Conservation (phyloP, 2,329 filamentous ascomycete genomes). For the Incumbomyces delicatus region DNA sequence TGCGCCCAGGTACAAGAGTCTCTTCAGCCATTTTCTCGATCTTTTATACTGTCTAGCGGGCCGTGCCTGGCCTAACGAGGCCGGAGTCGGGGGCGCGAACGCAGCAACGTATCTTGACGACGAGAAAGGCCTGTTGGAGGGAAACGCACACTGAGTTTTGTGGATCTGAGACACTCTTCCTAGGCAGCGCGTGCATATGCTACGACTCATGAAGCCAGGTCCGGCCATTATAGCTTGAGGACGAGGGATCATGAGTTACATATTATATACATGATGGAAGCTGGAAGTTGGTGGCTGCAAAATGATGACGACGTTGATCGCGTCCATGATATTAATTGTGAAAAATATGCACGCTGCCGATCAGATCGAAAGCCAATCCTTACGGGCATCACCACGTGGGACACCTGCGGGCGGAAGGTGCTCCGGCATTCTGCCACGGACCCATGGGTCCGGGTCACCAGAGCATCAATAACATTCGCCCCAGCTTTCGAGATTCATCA, state of each 20-base stretch:
- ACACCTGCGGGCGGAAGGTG: too few species aligned
- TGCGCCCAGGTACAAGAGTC: constrained; percentile 54
- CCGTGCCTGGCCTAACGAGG: constrained; percentile 62
- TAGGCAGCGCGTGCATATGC: constrained; percentile 18
- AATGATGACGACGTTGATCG: background rate
- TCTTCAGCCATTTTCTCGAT: constrained; percentile 65
- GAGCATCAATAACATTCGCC: too few species aligned
- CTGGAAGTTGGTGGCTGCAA: background rate
- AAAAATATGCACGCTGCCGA: background rate
- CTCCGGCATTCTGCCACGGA: too few species aligned
- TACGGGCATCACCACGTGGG: too few species aligned
- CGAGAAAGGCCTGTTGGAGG: constrained; percentile 10
- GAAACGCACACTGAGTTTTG: background rate
- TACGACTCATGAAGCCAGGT: constrained; percentile 8
- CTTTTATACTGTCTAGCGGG: constrained; percentile 62
- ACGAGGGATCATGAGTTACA: too few species aligned
- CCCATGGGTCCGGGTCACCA: too few species aligned
- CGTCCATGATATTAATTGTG: background rate
- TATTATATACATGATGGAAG: too few species aligned
- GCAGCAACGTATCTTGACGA: constrained; percentile 24
- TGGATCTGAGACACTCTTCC: background rate
- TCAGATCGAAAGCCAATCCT: background rate
- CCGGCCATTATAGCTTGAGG: background rate
- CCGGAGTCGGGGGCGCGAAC: constrained; percentile 66
- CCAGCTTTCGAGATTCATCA: too few species aligned